Base-by-base conservation (phyloP, 2,329 filamentous ascomycete species). In the Pseudophaeomoniella oleicola region DNA sequence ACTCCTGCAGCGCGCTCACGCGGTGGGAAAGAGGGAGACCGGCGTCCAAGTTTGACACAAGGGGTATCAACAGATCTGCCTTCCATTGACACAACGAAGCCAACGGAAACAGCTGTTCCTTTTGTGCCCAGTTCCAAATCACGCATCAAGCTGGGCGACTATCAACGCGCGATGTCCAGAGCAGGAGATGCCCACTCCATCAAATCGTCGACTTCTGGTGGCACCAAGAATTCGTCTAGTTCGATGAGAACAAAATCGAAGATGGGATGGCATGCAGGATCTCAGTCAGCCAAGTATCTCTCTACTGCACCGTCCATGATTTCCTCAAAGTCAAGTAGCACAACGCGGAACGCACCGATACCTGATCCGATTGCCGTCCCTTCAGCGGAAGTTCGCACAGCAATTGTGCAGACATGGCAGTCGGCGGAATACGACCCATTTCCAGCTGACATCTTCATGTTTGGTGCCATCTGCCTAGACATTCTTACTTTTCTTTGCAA, bases 401-500 rank as follows among this genome's bases (percentile, higher is more conserved):
- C 55, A 13, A 43, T 59, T 32, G 46, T 57, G 15, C 50, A 57
- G 35, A 57, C 50, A 5, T 59, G 51, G 52, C 65, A 60, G 48
- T 54, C 55, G 3, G 50, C 47, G 29, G 52, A 55, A 35, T 46
- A 49, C 16, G 50, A 55, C 34, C 50, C 52, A 17, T 49, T 51
- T 33, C 44, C 57, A 29, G 63, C 68, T 10, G 73, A 78, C 44
- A 55, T 77, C 12, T 78, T 72, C 54, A 71, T 69, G 16, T 59
- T 78, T 0, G 72, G 63, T 3, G 73, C 72, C 35, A 56, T 75
- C 14, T 72, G 63, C 40, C 54, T 77, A 13, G 71, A 77, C 43
- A 68, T 78, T 30, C 46, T 77, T 13, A 75, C 71, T 2, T 66
- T 69, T 44, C 59, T 77, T 43, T 59, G 74, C 44, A 70, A 72